These are phyloP conservation scores for Leccinum angustisporum DNA, from an alignment of 1,284 basidiomycete species.

Conservation along the genomic window DNA sequence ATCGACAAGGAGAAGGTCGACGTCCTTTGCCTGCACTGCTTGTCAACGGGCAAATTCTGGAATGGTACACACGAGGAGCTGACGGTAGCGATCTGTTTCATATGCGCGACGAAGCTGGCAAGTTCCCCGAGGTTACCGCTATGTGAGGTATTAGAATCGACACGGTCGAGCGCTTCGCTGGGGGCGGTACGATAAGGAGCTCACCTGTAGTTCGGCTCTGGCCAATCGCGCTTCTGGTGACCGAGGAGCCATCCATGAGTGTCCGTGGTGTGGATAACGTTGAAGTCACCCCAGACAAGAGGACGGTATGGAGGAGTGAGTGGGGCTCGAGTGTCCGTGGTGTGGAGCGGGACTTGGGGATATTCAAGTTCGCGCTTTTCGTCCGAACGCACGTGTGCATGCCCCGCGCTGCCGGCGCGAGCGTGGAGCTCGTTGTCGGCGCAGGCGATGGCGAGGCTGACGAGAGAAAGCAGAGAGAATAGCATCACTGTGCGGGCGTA, in stretches of 20 bases:
- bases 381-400: constrained; percentile 33
- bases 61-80: constrained; percentile 17
- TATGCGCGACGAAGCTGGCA: constrained; percentile 76
- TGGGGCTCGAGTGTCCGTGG: background rate
- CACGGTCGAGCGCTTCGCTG: background rate
- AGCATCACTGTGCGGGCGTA: constrained; percentile 13
- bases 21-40: constrained; percentile 52
- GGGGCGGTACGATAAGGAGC: constrained; percentile 2
- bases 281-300: constrained; percentile 77
- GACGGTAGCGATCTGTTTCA: constrained; percentile 70
- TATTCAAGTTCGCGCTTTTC: constrained; percentile 43
- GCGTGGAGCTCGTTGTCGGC: constrained; percentile 11
- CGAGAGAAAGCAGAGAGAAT: constrained; percentile 20
- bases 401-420: constrained; percentile 14
- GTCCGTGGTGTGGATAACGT: constrained; percentile 76
- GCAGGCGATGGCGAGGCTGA: constrained; percentile 23
- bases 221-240: constrained; percentile 67
- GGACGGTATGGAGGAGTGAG: constrained; percentile 57
- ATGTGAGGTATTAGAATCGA: constrained; percentile 5
- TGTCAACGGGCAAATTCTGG: constrained; percentile 1
- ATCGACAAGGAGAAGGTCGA: constrained; percentile 70
- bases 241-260: constrained; percentile 80
- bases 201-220: constrained; percentile 74
- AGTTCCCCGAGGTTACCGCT: constrained; percentile 81
- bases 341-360: constrained; percentile 35